Evolutionary conservation across 2,329 filamentous ascomycete species (phyloP).

Genomic region (Eurotiales sp.): DNA sequence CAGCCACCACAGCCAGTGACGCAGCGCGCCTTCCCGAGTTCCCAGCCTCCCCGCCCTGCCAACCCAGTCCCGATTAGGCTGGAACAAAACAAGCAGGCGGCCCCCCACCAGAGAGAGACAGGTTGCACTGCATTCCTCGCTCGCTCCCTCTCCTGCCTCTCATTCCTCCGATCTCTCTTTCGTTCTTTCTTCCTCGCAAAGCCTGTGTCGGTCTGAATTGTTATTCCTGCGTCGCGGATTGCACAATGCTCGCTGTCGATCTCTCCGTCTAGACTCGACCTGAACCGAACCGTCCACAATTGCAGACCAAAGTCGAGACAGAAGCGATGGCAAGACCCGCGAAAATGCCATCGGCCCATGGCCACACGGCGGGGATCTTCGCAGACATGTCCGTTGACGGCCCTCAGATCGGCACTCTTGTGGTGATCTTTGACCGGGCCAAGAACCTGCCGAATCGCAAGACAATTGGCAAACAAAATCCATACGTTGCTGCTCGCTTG

Average conservation of each 20-base stretch:
- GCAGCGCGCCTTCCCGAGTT: slow-evolving; percentile 5
- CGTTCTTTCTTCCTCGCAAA: neutral
- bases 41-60: slow-evolving; percentile 16
- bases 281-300: slow-evolving; percentile 2
- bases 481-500: slow-evolving; percentile 88
- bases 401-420: slow-evolving; percentile 86
- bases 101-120: slow-evolving; percentile 5
- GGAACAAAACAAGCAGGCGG: slow-evolving; percentile 18
- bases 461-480: slow-evolving; percentile 97
- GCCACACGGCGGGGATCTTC: slow-evolving; percentile 88
- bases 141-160: slow-evolving; percentile 5
- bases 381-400: slow-evolving; percentile 92
- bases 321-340: no score
- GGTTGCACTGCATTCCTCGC: no score
- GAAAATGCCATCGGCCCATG: slow-evolving; percentile 54
- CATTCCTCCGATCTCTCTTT: neutral
- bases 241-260: slow-evolving; percentile 6
- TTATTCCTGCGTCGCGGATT: neutral
- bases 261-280: neutral
- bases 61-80: slow-evolving; percentile 15
- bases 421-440: slow-evolving; percentile 86
- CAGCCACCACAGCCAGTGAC: slow-evolving; percentile 8
- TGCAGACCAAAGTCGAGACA: no score
- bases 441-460: slow-evolving; percentile 97
- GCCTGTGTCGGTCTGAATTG: neutral